Percentiles rank a stretch among this genome's conserved stretches.
Conservation (phyloP, 139 green algal genomes). For the Micractinium conductrix region DNA sequence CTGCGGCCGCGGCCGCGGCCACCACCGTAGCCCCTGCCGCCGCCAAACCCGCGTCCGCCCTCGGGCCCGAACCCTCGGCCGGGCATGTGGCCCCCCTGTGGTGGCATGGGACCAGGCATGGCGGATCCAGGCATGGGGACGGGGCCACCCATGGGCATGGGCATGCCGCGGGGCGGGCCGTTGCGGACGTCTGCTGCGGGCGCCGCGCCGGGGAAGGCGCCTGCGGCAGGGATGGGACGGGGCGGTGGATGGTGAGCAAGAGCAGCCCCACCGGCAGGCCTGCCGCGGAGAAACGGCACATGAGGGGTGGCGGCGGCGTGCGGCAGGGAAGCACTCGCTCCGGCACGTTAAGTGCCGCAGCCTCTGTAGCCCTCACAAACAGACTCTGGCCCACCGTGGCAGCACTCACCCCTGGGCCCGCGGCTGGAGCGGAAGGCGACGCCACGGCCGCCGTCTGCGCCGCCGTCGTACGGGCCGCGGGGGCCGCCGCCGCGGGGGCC, state of each 20-base stretch:
- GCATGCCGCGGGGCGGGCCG: constrained; percentile 12
- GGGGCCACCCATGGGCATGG: not conserved
- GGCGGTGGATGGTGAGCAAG: too few relatives aligned
- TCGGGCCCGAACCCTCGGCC: not conserved
- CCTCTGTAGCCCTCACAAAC: too few relatives aligned
- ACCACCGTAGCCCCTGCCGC: constrained; percentile 18
- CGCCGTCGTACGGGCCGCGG: not conserved
- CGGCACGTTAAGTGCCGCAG: too few relatives aligned
- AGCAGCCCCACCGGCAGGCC: too few relatives aligned
- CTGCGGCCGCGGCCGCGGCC: not conserved
- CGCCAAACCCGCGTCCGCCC: not conserved
- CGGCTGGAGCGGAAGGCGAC: not conserved
- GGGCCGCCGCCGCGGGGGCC: not conserved
- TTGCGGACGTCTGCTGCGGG: too few relatives aligned
- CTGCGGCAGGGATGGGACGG: too few relatives aligned
- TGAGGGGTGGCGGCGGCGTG: too few relatives aligned
- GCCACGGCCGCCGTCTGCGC: constrained; percentile 1
- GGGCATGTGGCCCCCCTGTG: not conserved
- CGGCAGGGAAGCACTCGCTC: too few relatives aligned
- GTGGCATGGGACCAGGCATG: not conserved
- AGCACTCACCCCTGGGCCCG: constrained; percentile 8
- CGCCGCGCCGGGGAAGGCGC: too few relatives aligned
- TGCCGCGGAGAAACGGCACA: too few relatives aligned
- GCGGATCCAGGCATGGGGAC: not conserved
- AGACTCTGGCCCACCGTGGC: too few relatives aligned